Evolutionary conservation across 1,284 basidiomycete species (phyloP), one percentile per base, ranked within the genome.

Genomic region (Sanguinoderma infundibulare): DNA sequence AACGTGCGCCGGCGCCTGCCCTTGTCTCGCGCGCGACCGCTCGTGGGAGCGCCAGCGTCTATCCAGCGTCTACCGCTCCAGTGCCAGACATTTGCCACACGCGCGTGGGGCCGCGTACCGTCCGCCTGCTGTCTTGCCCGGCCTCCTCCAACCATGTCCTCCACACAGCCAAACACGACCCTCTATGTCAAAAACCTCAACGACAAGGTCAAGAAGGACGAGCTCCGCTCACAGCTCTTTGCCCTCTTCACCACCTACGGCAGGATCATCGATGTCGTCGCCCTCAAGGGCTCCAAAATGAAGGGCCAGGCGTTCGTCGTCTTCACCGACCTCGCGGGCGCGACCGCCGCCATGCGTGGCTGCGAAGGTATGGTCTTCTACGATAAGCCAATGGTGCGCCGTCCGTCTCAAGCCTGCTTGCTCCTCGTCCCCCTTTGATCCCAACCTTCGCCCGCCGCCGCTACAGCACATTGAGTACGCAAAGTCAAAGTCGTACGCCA

Each of bases 301-400:
- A 87, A 93, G 64, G 97, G 97, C 2, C 96, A 98, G 78, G 97
- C 97, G 1, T 99, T 98, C 76, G 86, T 99, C 70, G 96, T 98
- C 65, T 99, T 98, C 77, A 86, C 88, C 64, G 95, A 96, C 78
- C 86, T 96, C 61, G 86, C 91, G 20, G 85, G 89, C 52, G 94
- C 96, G 57, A 98, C 96, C 12, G 86, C 95, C 38, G 98, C 96
- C 20, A 83, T 98, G 85, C 84, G 96, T 44, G 93, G 90, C 51
- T 90, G 96, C 72, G 90, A 93, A 69, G 96, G 96, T 57, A 94
- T 97, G 83, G 68, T 87, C 20, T 98, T 98, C 79, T 98, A 98
- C 74, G 95, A 95, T 70, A 95, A 93, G 71, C 89, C 91, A 40
- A 82, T 97, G 75, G 94, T 95, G 75, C 78, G 90, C 83, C 55